These are phyloP conservation scores for Nyctanthes arbortristis DNA, from an alignment of 257 asterid genomes.

Conservation along the genomic window DNA sequence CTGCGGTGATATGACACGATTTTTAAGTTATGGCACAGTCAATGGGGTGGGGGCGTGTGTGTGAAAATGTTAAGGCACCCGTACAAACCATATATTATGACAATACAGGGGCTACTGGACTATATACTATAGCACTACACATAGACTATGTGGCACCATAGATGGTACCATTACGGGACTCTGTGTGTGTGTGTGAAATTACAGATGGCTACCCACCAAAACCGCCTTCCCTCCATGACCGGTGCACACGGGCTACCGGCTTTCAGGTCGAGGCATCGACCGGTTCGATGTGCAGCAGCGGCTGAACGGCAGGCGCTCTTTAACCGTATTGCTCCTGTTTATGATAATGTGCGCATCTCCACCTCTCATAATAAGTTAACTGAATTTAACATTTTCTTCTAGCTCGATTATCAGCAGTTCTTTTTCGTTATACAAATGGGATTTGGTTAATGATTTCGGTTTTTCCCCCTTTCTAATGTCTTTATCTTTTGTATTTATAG, in stretches of 20 bases:
- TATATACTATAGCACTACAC: no score
- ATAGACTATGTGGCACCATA: no score
- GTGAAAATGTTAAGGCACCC: no score
- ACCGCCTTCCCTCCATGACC: constrained; percentile 5
- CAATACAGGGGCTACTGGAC: no score
- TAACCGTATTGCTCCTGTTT: constrained; percentile 82
- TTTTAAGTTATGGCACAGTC: no score
- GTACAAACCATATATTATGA: no score
- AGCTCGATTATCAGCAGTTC: neutral
- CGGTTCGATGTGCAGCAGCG: constrained; percentile 38
- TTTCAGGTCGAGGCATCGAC: constrained; percentile 25
- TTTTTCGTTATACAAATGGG: neutral
- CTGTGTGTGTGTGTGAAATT: neutral
- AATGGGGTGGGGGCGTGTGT: no score
- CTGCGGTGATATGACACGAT: no score
- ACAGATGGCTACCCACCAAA: constrained; percentile 25
- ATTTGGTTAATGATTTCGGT: constrained; percentile 1
- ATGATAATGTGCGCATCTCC: constrained; percentile 61
- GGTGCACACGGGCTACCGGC: constrained; percentile 22
- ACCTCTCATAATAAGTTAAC: neutral
- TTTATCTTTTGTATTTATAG: constrained; percentile 35
- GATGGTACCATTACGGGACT: no score
- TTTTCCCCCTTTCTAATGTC: no score
- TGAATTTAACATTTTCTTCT: neutral
- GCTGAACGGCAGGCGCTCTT: constrained; percentile 70